phyloP scores from a whole-genome alignment of 805 yeast species.

The Myxozyma sirexii region DNA sequence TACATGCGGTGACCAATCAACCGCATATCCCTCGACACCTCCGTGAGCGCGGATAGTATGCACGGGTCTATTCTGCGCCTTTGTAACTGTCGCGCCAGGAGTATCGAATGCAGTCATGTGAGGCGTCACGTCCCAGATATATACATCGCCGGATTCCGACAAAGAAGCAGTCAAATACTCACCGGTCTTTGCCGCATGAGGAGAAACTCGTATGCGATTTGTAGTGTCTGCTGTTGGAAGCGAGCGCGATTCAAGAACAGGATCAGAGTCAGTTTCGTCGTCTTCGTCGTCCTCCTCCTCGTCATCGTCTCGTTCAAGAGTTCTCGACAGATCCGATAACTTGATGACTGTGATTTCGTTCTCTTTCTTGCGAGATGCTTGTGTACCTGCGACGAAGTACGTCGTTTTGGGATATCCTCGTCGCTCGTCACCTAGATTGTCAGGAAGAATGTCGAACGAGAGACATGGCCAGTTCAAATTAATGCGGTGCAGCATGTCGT shows the following conservation, averaged over 20 bases:
- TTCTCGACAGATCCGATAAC: slow-evolving; percentile 77
- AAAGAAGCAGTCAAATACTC: slow-evolving; percentile 86
- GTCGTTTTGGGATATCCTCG: slow-evolving; percentile 85
- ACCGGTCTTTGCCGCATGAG: slow-evolving; percentile 70
- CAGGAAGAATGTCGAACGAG: slow-evolving; percentile 87
- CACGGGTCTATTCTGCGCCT: slow-evolving; percentile 72
- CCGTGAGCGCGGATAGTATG: slow-evolving; percentile 87
- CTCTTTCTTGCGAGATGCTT: slow-evolving; percentile 83
- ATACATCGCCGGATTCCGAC: slow-evolving; percentile 88
- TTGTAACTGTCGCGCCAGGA: slow-evolving; percentile 83
- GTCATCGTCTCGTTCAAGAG: slow-evolving; percentile 81
- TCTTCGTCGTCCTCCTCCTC: slow-evolving; percentile 74
- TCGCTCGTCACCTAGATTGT: slow-evolving; percentile 82
- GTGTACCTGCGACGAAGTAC: slow-evolving; percentile 89
- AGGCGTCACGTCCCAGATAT: slow-evolving; percentile 76
- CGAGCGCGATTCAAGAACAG: slow-evolving; percentile 83
- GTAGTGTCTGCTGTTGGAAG: slow-evolving; percentile 80
- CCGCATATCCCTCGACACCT: slow-evolving; percentile 94
- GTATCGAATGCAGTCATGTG: slow-evolving; percentile 82
- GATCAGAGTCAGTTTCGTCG: slow-evolving; percentile 58
- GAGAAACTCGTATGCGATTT: slow-evolving; percentile 83
- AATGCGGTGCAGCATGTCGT: slow-evolving; percentile 93
- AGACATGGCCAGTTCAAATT: slow-evolving; percentile 97
- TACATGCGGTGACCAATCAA: slow-evolving; percentile 93
- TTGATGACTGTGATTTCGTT: slow-evolving; percentile 87